These are phyloP conservation scores for Lasiosphaeriaceae sp. DNA, from an alignment of 495 filamentous ascomycete genomes.

Conservation along the genomic window DNA sequence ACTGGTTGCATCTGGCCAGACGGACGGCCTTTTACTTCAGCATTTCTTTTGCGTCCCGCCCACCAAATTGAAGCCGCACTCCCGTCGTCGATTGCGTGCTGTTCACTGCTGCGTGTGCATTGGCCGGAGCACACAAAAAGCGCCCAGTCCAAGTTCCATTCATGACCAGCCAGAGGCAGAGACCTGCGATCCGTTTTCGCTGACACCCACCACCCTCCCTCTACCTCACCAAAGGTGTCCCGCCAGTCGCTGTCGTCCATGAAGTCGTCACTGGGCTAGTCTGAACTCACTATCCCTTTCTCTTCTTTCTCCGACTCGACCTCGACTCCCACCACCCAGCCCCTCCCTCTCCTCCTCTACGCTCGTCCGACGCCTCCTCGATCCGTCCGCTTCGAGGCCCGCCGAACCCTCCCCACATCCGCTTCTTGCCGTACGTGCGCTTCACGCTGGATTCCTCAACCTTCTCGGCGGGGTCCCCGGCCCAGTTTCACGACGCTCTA, in stretches of 20 bases:
- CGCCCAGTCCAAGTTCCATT: no score
- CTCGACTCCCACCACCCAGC: background rate
- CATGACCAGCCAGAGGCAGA: no score
- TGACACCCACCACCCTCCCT: background rate
- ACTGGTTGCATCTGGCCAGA: background rate
- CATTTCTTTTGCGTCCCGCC: constrained; percentile 2
- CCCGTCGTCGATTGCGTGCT: no score
- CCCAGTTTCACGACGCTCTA: constrained; percentile 48
- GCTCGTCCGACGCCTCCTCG: constrained; percentile 6
- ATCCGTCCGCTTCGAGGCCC: no score
- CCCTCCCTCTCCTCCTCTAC: background rate
- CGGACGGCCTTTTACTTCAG: background rate
- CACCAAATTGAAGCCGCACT: background rate
- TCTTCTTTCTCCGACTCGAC: background rate
- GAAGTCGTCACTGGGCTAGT: constrained; percentile 30
- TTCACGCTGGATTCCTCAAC: constrained; percentile 49
- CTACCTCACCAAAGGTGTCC: constrained; percentile 6
- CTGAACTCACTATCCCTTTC: constrained; percentile 15
- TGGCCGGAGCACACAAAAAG: no score
- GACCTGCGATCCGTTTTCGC: no score
- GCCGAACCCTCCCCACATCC: background rate
- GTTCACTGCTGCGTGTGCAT: no score
- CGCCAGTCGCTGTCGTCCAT: constrained; percentile 16
- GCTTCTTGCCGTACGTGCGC: background rate
- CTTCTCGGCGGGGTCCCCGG: constrained; percentile 42